Percentiles rank a stretch among this genome's conserved stretches.
phyloP scores from a whole-genome alignment of 371 early-diverging fungal species.

The Haplosporangium sp. region DNA sequence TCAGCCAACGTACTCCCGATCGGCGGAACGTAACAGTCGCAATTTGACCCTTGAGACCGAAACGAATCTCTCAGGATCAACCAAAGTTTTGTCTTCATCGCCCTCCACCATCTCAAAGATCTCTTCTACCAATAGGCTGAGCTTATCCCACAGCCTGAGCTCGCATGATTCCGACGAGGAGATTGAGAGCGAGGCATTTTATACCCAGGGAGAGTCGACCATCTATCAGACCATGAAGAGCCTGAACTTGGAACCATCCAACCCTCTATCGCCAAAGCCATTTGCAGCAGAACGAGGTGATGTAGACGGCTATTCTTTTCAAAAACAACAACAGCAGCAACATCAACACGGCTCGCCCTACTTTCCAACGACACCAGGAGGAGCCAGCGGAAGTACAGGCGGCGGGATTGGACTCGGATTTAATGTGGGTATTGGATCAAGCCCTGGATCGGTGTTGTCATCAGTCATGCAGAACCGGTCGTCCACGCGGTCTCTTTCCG shows the following conservation, averaged over 20 bases:
- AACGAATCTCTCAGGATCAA: slow-evolving; percentile 2
- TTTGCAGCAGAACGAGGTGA: slow-evolving; percentile 13
- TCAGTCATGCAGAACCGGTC: slow-evolving; percentile 44
- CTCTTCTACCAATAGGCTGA: slow-evolving; percentile 1
- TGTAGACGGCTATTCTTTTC: background rate
- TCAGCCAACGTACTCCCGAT: background rate
- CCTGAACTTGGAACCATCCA: slow-evolving; percentile 28
- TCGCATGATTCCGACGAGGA: slow-evolving; percentile 51
- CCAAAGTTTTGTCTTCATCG: background rate
- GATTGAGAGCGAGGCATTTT: slow-evolving; percentile 53
- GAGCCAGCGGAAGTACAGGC: slow-evolving; percentile 11
- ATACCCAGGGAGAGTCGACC: slow-evolving; percentile 55
- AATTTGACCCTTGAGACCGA: slow-evolving; percentile 23
- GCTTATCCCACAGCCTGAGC: slow-evolving; percentile 29
- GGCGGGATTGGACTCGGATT: slow-evolving; percentile 33
- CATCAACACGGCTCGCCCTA: background rate
- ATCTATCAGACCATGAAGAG: slow-evolving; percentile 47
- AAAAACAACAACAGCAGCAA: slow-evolving; percentile 7
- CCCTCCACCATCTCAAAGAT: no score
- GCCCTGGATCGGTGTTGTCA: slow-evolving; percentile 41
- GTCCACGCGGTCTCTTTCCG: slow-evolving; percentile 24
- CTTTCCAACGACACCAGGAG: slow-evolving; percentile 20
- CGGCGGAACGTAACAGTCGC: slow-evolving; percentile 8
- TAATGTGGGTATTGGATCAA: slow-evolving; percentile 27
- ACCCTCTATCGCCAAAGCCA: slow-evolving; percentile 3